Conservation (phyloP, 768 basidiomycete genomes). For the Cubamyces sp. region DNA sequence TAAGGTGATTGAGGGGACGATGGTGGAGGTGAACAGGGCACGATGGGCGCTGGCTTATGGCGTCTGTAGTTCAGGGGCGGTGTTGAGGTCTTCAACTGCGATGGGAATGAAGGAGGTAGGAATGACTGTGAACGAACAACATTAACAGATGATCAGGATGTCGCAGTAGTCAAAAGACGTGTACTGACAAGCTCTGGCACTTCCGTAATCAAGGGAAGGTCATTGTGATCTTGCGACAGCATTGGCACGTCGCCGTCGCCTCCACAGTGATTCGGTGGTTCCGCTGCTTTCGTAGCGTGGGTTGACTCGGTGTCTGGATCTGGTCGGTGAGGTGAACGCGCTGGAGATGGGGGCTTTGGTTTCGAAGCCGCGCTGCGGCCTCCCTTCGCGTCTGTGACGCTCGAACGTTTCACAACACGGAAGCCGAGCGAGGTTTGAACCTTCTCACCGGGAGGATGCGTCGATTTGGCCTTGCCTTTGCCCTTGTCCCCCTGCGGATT, state of each 20-base stretch:
- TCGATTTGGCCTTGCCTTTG: slow-evolving; percentile 9
- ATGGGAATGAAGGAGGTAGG: slow-evolving; percentile 59
- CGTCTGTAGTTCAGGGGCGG: slow-evolving; percentile 41
- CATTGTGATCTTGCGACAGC: too few species aligned
- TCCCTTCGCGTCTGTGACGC: slow-evolving; percentile 18
- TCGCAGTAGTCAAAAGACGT: background rate
- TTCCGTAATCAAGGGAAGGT: slow-evolving; percentile 37
- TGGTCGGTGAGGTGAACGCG: background rate
- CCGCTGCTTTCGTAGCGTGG: background rate
- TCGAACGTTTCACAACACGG: slow-evolving; percentile 44
- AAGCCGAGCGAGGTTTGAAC: slow-evolving; percentile 44
- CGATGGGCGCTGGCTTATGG: slow-evolving; percentile 50
- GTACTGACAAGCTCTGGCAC: slow-evolving; percentile 43
- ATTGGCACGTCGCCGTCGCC: background rate
- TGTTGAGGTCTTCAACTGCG: slow-evolving; percentile 57
- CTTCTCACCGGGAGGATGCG: slow-evolving; percentile 3
- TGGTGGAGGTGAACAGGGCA: slow-evolving; percentile 31
- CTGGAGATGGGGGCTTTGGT: slow-evolving; percentile 8
- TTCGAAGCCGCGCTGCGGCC: slow-evolving; percentile 12
- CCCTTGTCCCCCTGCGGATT: slow-evolving; percentile 12
- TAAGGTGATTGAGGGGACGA: slow-evolving; percentile 34
- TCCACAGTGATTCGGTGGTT: background rate
- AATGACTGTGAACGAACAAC: slow-evolving; percentile 40
- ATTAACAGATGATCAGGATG: slow-evolving; percentile 20
- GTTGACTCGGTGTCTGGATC: background rate